A percentile compares a stretch with the other conserved stretches of the same genome.
Evolutionary conservation across 2,329 filamentous ascomycete genomes (phyloP).

Genomic region (Fusarium cyanostomum): DNA sequence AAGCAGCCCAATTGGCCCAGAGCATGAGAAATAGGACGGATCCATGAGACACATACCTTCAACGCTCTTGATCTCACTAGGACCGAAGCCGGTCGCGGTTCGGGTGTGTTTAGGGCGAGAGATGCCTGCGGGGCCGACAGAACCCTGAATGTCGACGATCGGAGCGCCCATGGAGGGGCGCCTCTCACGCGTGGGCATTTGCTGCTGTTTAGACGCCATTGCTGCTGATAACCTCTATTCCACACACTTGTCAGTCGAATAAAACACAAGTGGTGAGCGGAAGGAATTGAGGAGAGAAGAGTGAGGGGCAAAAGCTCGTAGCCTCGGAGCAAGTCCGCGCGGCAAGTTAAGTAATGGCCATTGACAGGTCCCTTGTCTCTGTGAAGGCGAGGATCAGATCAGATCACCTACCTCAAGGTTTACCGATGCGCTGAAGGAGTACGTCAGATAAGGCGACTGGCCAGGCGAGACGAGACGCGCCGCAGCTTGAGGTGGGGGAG

Average conservation of each 20-base stretch:
- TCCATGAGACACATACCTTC: conserved; percentile 69
- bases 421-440: conserved; percentile 36
- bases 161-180: conserved; percentile 84
- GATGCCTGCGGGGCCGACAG: conserved; percentile 85
- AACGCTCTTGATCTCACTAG: conserved; percentile 90
- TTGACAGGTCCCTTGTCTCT: conserved; percentile 23
- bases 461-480: conserved; percentile 35
- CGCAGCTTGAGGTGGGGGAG: conserved; percentile 40
- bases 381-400: conserved; percentile 40
- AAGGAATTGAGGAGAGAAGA: conserved; percentile 7
- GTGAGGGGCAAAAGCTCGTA: conserved; percentile 15
- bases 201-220: conserved; percentile 50
- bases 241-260: conserved; percentile 27
- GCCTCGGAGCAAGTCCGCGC: conserved; percentile 8
- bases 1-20: conserved; percentile 3
- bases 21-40: not conserved
- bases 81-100: conserved; percentile 93
- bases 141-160: conserved; percentile 85
- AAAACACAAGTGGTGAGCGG: conserved; percentile 12
- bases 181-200: conserved; percentile 72
- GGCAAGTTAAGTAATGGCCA: conserved; percentile 34
- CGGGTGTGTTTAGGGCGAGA: conserved; percentile 94
- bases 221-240: conserved; percentile 16
- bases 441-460: conserved; percentile 44
- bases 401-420: conserved; percentile 43